Evolutionary conservation across 441 rosid genomes (phyloP).

Genomic region (Erodium chrysanthum): DNA sequence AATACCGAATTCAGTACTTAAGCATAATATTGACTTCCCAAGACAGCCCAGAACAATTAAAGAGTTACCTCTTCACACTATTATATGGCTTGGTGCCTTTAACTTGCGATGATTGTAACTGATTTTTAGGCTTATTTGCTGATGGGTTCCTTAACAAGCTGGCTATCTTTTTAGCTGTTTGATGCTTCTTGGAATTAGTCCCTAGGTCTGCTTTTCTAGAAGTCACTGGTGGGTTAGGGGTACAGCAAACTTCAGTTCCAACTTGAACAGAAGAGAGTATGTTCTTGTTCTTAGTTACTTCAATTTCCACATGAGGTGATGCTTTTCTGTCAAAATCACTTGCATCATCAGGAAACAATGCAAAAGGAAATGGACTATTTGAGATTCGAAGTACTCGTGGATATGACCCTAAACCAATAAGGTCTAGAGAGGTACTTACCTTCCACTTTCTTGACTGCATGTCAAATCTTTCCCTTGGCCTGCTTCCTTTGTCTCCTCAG

Average conservation of each 20-base stretch:
- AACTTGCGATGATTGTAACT: conserved; percentile 40
- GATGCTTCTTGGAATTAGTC: conserved; percentile 48
- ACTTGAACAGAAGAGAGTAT: conserved; percentile 12
- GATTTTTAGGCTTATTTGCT: conserved; percentile 39
- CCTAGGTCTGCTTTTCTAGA: conserved; percentile 9
- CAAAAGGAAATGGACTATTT: neutral
- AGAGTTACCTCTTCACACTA: conserved; percentile 35
- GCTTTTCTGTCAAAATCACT: neutral
- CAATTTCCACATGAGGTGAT: neutral
- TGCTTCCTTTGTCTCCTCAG: conserved; percentile 17
- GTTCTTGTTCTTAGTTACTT: neutral
- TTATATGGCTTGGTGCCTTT: conserved; percentile 32
- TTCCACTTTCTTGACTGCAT: neutral
- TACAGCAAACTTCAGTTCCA: conserved; percentile 30
- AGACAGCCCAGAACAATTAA: neutral
- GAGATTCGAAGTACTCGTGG: neutral
- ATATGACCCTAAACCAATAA: too few species aligned
- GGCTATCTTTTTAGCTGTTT: conserved; percentile 52
- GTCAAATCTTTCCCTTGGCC: conserved; percentile 8
- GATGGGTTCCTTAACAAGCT: conserved; percentile 48
- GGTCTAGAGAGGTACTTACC: neutral
- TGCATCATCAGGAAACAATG: neutral
- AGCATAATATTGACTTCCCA: neutral
- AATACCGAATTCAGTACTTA: conserved; percentile 5
- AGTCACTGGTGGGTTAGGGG: conserved; percentile 22